phyloP scores from a whole-genome alignment of 2,329 filamentous ascomycete species.

The Pyrenophora graminea region DNA sequence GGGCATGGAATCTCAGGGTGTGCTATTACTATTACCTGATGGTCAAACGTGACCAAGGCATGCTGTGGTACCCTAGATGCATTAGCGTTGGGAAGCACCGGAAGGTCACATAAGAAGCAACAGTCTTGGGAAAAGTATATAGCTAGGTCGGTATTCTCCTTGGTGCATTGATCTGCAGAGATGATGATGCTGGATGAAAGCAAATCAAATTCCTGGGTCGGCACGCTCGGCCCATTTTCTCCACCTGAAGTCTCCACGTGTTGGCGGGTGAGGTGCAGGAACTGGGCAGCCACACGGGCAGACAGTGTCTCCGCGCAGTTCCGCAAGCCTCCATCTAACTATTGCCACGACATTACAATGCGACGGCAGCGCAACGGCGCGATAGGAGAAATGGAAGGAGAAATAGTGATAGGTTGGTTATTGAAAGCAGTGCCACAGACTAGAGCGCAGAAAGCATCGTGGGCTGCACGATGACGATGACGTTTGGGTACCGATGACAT shows the following conservation, averaged over 20 bases:
- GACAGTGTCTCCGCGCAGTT: constrained; percentile 1
- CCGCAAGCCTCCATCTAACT: constrained; percentile 2
- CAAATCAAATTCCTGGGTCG: constrained; percentile 12
- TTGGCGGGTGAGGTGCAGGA: constrained; percentile 11
- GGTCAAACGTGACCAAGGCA: neutral
- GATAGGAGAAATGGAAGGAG: neutral
- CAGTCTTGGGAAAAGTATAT: too few relatives aligned
- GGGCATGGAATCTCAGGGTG: too few relatives aligned
- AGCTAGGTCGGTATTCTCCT: neutral
- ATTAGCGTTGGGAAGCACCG: neutral
- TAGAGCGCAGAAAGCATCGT: constrained; percentile 11
- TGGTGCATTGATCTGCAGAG: constrained; percentile 20
- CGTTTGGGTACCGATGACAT: constrained; percentile 20
- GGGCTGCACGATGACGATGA: constrained; percentile 24
- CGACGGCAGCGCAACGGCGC: neutral
- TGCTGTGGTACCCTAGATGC: neutral
- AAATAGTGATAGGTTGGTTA: constrained; percentile 7
- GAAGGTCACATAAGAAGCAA: neutral
- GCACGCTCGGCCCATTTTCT: constrained; percentile 26
- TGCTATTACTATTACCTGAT: too few relatives aligned
- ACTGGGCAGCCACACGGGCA: neutral
- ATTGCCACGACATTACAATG: constrained; percentile 2
- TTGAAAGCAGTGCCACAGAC: constrained; percentile 11
- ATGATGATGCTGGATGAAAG: constrained; percentile 2
- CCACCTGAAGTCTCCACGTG: constrained; percentile 27